phyloP scores from a whole-genome alignment of 78 protist genomes.

The Planoprotostelium fungivorum region DNA sequence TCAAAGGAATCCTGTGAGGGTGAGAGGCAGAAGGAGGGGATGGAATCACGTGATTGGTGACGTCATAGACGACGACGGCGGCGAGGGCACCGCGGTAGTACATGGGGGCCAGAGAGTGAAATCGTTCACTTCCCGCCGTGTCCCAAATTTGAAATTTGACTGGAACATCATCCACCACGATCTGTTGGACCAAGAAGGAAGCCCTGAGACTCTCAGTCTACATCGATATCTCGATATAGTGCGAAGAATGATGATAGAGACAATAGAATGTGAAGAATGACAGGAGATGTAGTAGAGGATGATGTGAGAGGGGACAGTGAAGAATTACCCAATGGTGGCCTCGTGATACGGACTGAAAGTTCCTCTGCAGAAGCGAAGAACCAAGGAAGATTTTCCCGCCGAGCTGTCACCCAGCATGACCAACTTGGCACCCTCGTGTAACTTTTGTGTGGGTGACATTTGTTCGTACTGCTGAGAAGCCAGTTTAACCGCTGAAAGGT shows the following conservation, averaged over 20 bases:
- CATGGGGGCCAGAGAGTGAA: slow-evolving; percentile 29
- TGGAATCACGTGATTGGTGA: not conserved
- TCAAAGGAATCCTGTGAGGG: slow-evolving; percentile 16
- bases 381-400: not conserved
- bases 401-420: not conserved
- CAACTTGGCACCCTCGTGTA: not conserved
- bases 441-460: not conserved
- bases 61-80: slow-evolving; percentile 72
- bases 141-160: slow-evolving; percentile 54
- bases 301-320: too few species aligned
- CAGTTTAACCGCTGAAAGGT: not conserved
- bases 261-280: too few species aligned
- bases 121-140: slow-evolving; percentile 72
- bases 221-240: too few species aligned
- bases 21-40: not conserved
- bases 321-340: not conserved
- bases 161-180: not conserved
- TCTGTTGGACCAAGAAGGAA: not conserved
- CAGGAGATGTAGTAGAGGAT: too few species aligned
- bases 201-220: not conserved
- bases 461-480: not conserved
- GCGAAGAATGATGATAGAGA: too few species aligned
- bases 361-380: not conserved
- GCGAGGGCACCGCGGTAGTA: slow-evolving; percentile 58
- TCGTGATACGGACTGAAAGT: not conserved